Base-by-base conservation (phyloP, 2,329 filamentous ascomycete species). In the Tolypocladium capitatum region DNA sequence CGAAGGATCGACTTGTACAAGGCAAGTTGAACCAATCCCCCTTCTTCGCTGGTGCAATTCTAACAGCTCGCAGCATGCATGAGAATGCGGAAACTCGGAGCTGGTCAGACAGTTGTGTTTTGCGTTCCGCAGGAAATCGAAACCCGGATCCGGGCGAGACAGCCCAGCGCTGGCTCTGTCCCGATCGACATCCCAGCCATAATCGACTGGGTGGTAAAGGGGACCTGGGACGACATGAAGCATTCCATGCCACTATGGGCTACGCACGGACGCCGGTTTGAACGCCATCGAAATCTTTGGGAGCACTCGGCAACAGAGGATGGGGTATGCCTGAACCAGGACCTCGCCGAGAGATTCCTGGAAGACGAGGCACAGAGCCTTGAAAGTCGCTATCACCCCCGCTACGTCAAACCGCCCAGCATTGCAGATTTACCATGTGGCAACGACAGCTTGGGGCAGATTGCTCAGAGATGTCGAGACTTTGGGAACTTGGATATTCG, bases 1-100 rank as follows among this genome's bases (percentile, higher is more conserved):
- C 78, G 0, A 89, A 88, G 53, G 84, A 89, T 50, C 66, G 73
- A 24, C 60, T 86, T 0, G 75, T 81, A 0, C 83, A 89, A 73
- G 81, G 78, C 79, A 64, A 57, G 68, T 51, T 31, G 6, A 41
- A 10, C 42, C 5, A 24, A 24, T 8, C 9, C 10, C 16, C 28
- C 5, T 9, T 24, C 41, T 8, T 33, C 14, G 3, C 13, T 10
- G 9, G 18, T 27, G 7, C 18, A 21, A 13, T 2, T n/a, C 21
- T 40, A n/a, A 40, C 21, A 16, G 14, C 10, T 27, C 14, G 3
- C 45, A 77, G 81, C 80, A 0, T 83, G 80, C 51, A 84, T 83
- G 78, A 63, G 83, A 27, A 78, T 86, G 74, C 63, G 83, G 20
- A 75, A 80, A 51, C 68, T 88, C 0, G 83, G 80, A 0, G 60